Conservation (phyloP, 176 grass and related monocot species). For the Cenchrus fungigraminus region DNA sequence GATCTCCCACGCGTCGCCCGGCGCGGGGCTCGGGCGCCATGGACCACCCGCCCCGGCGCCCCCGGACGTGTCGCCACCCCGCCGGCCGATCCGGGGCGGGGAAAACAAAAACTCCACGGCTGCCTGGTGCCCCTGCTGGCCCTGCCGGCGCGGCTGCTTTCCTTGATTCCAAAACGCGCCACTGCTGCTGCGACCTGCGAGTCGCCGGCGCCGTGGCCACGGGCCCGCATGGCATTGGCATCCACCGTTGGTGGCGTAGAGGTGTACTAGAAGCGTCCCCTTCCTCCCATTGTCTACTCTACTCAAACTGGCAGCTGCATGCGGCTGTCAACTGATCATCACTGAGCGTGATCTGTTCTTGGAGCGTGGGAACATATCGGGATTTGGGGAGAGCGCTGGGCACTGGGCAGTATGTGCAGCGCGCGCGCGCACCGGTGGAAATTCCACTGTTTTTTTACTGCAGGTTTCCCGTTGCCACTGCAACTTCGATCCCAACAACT, state of each 20-base stretch:
- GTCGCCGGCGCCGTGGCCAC: neutral
- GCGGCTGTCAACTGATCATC: neutral
- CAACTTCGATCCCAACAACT: neutral
- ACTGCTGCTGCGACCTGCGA: neutral
- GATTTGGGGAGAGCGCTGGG: conserved; percentile 6
- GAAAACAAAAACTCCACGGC: neutral
- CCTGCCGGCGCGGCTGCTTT: neutral
- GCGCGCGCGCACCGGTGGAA: neutral
- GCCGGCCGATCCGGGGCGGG: neutral
- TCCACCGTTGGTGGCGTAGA: too few relatives aligned
- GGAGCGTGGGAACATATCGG: conserved; percentile 24
- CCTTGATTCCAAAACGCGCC: conserved; percentile 42
- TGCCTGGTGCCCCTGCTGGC: neutral
- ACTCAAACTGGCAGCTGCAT: neutral
- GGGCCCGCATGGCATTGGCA: too few relatives aligned
- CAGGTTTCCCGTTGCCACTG: neutral
- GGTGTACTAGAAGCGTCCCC: neutral
- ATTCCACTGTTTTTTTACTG: neutral
- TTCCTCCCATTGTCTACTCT: neutral
- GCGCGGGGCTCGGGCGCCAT: neutral
- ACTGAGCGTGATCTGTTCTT: neutral
- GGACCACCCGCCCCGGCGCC: conserved; percentile 34
- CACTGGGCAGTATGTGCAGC: neutral
- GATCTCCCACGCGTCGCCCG: conserved; percentile 43
- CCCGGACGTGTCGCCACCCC: conserved; percentile 43